Evolutionary conservation across 129 eudicot species (phyloP).

Genomic region (Scalesia atractyloides): DNA sequence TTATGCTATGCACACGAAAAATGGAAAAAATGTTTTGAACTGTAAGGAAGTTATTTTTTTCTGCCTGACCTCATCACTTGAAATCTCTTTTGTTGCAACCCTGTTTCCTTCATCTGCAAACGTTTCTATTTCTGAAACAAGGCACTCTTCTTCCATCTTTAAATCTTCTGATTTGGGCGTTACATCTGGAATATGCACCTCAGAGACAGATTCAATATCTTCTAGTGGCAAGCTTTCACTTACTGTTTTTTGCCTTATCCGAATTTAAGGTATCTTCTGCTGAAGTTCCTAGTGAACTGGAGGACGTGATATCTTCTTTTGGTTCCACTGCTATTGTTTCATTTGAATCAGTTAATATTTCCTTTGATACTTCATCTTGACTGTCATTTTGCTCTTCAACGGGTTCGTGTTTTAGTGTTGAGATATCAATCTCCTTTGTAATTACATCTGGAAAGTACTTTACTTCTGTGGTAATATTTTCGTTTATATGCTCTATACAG

Average conservation of each 20-base stretch:
- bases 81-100: conserved; percentile 15
- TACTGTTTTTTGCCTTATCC: conserved; percentile 16
- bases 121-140: conserved; percentile 20
- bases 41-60: not conserved
- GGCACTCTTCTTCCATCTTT: conserved; percentile 23
- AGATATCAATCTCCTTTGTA: conserved; percentile 28
- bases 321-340: conserved; percentile 35
- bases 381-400: conserved; percentile 21
- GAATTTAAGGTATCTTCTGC: conserved; percentile 12
- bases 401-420: conserved; percentile 24
- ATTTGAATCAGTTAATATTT: conserved; percentile 20
- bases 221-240: conserved; percentile 23
- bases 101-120: conserved; percentile 27
- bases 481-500: conserved; percentile 19
- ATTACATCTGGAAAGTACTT: conserved; percentile 16
- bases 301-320: conserved; percentile 30
- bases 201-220: conserved; percentile 23
- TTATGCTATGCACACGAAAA: not conserved
- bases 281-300: conserved; percentile 23
- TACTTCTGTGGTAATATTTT: conserved; percentile 17
- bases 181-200: conserved; percentile 20
- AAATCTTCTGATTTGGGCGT: conserved; percentile 21
- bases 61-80: conserved; percentile 35
- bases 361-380: conserved; percentile 30
- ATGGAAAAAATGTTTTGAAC: conserved; percentile 19